Base-by-base conservation (phyloP, 2,329 filamentous ascomycete genomes). In the Tolypocladium sp. region DNA sequence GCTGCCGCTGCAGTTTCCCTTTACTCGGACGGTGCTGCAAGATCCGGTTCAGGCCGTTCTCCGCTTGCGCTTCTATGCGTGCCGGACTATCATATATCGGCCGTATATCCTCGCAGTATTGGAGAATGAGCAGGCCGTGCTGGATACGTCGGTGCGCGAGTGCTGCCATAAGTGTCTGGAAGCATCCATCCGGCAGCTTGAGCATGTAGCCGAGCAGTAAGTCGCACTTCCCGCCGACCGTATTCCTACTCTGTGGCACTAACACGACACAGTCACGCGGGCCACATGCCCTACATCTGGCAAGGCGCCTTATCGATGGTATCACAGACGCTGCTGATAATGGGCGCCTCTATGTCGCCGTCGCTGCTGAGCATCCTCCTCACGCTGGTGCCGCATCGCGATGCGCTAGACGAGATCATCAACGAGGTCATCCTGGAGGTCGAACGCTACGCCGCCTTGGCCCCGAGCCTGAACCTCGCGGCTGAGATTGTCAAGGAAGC, bases 221-320 rank as follows among this genome's bases (percentile, higher is more conserved):
- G 85, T 80, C 33, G 17, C 30, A 15, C 2, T 10, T n/a, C n/a
- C 13, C 7, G 7, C 7, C 30, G 30, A 2, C 30, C 2, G 8
- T 6, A 4, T 17, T n/a, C n/a, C 13, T 13, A 4, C 22, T 52
- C 8, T 1, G 35, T 22, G 62, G 53, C 25, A 35, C 61, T 58
- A 44, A 54, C 38, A 58, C 59, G 56, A 30, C 2, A 57, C 54
- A 88, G 85, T 74, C 90, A 92, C 68, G 88, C 88, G 61, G 90
- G 90, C 56, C 90, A 93, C 70, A 87, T 94, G 76, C 90, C 90
- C 15, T 94, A 93, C 73, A 81, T 93, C 25, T 94, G 89, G 87
- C 90, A 93, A 76, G 90, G 90, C 22, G 89, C 90, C 10, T 79
- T 94, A 42, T 92, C 88, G 27, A 90, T 94, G 68, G 88, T 92